Evolutionary conservation across 805 yeast genomes (phyloP).

Genomic region (Nakazawaea anatomiae): DNA sequence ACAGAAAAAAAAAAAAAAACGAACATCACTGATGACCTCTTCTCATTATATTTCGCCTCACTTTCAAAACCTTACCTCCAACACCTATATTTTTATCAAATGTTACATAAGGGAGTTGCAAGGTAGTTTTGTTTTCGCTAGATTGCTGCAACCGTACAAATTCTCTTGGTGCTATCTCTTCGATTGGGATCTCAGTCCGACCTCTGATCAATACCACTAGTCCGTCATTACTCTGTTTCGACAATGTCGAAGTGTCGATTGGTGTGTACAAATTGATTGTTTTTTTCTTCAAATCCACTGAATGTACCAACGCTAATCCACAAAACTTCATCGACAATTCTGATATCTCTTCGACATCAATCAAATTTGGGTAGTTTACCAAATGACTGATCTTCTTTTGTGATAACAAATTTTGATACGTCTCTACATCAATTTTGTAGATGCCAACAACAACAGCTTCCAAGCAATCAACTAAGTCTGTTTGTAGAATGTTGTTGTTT

Average conservation of each 20-base stretch:
- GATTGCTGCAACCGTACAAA: conserved; percentile 8
- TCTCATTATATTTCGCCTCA: conserved; percentile 42
- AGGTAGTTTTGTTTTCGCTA: background rate
- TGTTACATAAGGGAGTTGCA: conserved; percentile 30
- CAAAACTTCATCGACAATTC: conserved; percentile 24
- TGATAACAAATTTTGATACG: conserved; percentile 11
- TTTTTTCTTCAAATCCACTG: conserved; percentile 37
- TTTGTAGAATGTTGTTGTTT: conserved; percentile 19
- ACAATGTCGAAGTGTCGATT: conserved; percentile 10
- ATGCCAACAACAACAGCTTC: conserved; percentile 39
- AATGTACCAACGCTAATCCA: conserved; percentile 63
- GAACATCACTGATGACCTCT: conserved; percentile 10
- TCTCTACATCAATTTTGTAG: conserved; percentile 24
- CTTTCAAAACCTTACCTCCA: conserved; percentile 44
- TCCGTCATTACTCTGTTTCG: conserved; percentile 18
- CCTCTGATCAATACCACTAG: conserved; percentile 52
- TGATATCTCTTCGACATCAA: conserved; percentile 12
- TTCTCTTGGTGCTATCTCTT: conserved; percentile 26
- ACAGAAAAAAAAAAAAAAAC: no score
- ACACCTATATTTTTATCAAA: conserved; percentile 29
- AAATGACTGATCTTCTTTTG: conserved; percentile 9
- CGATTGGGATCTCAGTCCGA: conserved; percentile 57
- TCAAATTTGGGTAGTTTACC: conserved; percentile 21
- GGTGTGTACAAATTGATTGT: conserved; percentile 57
- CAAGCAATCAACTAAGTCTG: conserved; percentile 27